Conservation (phyloP, 192 early-diverging fungal species). For the Linnemannia hyalina region DNA sequence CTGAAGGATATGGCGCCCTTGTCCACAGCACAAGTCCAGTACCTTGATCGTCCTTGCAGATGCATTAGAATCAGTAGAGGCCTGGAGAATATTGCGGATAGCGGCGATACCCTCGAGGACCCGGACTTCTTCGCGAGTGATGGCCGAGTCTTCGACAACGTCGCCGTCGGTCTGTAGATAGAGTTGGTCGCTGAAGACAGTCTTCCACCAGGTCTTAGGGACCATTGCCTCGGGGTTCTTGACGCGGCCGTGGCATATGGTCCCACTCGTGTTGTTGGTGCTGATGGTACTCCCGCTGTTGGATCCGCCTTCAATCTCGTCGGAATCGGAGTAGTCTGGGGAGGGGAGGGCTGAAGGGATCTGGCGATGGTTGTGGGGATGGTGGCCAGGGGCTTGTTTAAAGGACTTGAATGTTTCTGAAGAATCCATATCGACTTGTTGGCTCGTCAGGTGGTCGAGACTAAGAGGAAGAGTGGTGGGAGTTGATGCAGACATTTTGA, state of each 20-base stretch:
- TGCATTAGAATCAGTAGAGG: not conserved
- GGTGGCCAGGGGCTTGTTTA: constrained; percentile 14
- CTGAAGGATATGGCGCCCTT: constrained; percentile 68
- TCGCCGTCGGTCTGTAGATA: constrained; percentile 75
- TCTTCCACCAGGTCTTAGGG: constrained; percentile 68
- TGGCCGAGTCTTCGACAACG: constrained; percentile 72
- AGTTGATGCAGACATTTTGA: not conserved
- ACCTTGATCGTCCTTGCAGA: not conserved
- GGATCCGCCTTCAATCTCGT: not conserved
- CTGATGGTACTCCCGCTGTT: not conserved
- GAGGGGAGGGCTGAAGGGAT: not conserved
- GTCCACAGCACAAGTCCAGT: constrained; percentile 74
- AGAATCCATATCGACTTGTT: not conserved
- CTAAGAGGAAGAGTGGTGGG: not conserved
- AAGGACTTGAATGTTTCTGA: constrained; percentile 9
- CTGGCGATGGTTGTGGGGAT: not conserved
- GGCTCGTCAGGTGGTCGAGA: not conserved
- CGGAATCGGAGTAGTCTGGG: not conserved
- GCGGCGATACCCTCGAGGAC: constrained; percentile 44
- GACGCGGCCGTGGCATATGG: constrained; percentile 57
- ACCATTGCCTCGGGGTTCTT: constrained; percentile 63
- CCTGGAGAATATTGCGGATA: not conserved
- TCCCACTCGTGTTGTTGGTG: not conserved
- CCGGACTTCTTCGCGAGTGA: constrained; percentile 65
- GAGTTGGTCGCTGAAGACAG: constrained; percentile 66